Conservation (phyloP, 441 rosid genomes). For the Arabidopsis lyrata region DNA sequence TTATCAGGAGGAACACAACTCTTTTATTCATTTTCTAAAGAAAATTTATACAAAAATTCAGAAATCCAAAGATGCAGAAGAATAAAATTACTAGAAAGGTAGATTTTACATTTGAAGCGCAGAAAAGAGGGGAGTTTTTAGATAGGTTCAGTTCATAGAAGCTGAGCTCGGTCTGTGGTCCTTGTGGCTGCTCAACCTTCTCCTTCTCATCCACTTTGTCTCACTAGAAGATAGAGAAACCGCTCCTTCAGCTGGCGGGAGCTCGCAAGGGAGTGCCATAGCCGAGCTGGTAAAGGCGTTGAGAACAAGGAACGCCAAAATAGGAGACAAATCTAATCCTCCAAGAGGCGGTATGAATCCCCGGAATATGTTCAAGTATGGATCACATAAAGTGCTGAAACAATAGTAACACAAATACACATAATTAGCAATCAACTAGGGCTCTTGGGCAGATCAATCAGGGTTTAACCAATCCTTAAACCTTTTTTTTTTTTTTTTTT, state of each 20-base stretch:
- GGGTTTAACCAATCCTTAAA: not conserved
- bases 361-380: slow-evolving; percentile 93
- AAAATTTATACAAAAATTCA: slow-evolving; percentile 35
- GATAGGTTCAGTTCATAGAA: slow-evolving; percentile 25
- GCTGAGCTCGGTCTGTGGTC: slow-evolving; percentile 30
- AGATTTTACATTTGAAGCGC: slow-evolving; percentile 2
- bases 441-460: not conserved
- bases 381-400: slow-evolving; percentile 89
- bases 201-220: slow-evolving; percentile 80
- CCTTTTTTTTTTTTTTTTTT: too few relatives aligned
- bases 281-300: slow-evolving; percentile 87
- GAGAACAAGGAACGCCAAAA: slow-evolving; percentile 82
- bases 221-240: slow-evolving; percentile 52
- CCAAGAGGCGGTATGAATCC: slow-evolving; percentile 94
- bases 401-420: slow-evolving; percentile 28
- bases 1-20: slow-evolving; percentile 15
- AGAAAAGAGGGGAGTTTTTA: slow-evolving; percentile 21
- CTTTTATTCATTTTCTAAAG: slow-evolving; percentile 19
- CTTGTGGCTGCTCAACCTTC: slow-evolving; percentile 40
- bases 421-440: slow-evolving; percentile 20
- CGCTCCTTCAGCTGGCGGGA: slow-evolving; percentile 53
- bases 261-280: slow-evolving; percentile 87
- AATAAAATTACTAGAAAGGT: slow-evolving; percentile 27
- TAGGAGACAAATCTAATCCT: slow-evolving; percentile 90
- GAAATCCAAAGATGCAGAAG: slow-evolving; percentile 31